phyloP scores from a whole-genome alignment of 2,329 filamentous ascomycete species.

The Cytospora chrysosperma region DNA sequence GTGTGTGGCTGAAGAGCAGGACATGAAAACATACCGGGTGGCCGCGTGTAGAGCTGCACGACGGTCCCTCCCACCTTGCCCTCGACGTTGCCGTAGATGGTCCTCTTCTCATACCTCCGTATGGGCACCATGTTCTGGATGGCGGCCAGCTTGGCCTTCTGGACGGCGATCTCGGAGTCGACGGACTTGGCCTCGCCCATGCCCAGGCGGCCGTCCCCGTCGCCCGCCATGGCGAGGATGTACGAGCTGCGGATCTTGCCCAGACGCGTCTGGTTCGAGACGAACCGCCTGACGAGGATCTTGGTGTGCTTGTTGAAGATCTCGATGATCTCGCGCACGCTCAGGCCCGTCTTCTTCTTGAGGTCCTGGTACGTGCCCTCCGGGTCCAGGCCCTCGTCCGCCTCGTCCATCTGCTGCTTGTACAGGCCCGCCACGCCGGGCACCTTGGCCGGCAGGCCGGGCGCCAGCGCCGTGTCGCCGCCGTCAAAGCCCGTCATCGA shows the following conservation, averaged over 20 bases:
- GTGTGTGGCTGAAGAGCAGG: slow-evolving; percentile 1
- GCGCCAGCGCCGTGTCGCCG: slow-evolving; percentile 46
- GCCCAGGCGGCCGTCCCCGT: slow-evolving; percentile 80
- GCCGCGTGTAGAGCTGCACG: slow-evolving; percentile 76
- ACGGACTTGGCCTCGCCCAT: slow-evolving; percentile 87
- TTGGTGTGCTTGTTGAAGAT: slow-evolving; percentile 58
- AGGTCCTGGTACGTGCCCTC: slow-evolving; percentile 50
- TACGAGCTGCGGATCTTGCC: slow-evolving; percentile 84
- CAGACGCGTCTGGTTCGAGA: slow-evolving; percentile 92
- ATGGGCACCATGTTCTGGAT: slow-evolving; percentile 94
- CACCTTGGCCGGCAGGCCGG: slow-evolving; percentile 51
- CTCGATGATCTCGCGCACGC: slow-evolving; percentile 48
- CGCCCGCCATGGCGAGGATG: slow-evolving; percentile 78
- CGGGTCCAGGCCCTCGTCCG: slow-evolving; percentile 51
- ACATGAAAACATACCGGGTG: slow-evolving; percentile 68
- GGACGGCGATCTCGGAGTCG: slow-evolving; percentile 64
- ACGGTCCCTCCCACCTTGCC: slow-evolving; percentile 86
- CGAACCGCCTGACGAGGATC: slow-evolving; percentile 68
- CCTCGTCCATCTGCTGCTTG: slow-evolving; percentile 48
- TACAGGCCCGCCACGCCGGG: slow-evolving; percentile 53
- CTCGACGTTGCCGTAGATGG: slow-evolving; percentile 81
- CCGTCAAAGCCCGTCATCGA: slow-evolving; percentile 36
- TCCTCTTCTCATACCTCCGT: slow-evolving; percentile 84
- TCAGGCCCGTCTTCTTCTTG: slow-evolving; percentile 56
- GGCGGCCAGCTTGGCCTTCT: slow-evolving; percentile 76